phyloP scores from a whole-genome alignment of 169 alveolate species.

The Plasmodium gaboni region DNA sequence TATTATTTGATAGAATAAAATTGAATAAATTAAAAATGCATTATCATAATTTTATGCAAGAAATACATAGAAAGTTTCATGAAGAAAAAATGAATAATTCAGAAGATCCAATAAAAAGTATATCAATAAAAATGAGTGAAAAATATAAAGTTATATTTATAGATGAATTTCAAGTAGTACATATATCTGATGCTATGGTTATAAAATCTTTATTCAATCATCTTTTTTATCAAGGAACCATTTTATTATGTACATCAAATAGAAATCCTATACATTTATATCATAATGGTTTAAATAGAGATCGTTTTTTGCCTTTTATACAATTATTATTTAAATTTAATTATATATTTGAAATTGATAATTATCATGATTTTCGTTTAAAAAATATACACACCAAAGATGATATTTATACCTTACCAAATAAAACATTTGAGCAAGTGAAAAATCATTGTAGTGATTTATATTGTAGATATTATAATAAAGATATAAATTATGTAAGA shows the following conservation, averaged over 20 bases:
- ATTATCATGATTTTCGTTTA: constrained; percentile 65
- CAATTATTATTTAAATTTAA: constrained; percentile 67
- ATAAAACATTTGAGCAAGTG: constrained; percentile 41
- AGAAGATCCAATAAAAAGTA: constrained; percentile 76
- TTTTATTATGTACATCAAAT: constrained; percentile 82
- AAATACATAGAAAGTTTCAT: constrained; percentile 80
- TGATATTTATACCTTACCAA: constrained; percentile 35
- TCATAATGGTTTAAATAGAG: constrained; percentile 82
- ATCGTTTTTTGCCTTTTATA: constrained; percentile 84
- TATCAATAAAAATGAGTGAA: constrained; percentile 76
- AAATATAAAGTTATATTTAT: constrained; percentile 80
- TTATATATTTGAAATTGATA: constrained; percentile 66
- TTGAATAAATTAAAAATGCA: constrained; percentile 79
- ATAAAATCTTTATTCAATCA: constrained; percentile 82
- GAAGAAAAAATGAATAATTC: constrained; percentile 67
- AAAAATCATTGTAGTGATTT: constrained; percentile 38
- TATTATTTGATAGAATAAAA: constrained; percentile 76
- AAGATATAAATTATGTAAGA: constrained; percentile 33
- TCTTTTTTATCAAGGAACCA: constrained; percentile 78
- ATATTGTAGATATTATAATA: constrained; percentile 18
- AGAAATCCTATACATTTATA: constrained; percentile 83
- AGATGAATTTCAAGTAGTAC: constrained; percentile 86
- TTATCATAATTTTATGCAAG: constrained; percentile 85
- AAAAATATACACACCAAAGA: constrained; percentile 25
- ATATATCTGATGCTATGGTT: constrained; percentile 87